A percentile compares a stretch with the other conserved stretches of the same genome.
These are phyloP conservation scores for Picochlorum sp. DNA, from an alignment of 139 green algal species.

Conservation along the genomic window DNA sequence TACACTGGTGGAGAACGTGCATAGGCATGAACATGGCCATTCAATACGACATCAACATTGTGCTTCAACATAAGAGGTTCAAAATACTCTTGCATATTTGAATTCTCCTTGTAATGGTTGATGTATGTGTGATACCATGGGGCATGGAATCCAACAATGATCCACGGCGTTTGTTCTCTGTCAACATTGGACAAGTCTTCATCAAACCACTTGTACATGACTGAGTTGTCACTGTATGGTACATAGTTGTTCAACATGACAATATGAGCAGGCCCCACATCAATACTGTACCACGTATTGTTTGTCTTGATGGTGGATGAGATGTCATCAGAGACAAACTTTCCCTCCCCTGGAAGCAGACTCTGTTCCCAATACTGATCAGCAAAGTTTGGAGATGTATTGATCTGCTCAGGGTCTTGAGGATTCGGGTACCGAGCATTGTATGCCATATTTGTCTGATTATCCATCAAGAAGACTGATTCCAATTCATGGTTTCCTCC, in stretches of 20 bases:
- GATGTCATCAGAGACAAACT: neutral
- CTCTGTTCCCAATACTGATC: neutral
- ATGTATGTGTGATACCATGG: constrained; percentile 41
- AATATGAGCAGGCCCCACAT: neutral
- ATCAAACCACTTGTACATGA: constrained; percentile 60
- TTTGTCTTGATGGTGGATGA: neutral
- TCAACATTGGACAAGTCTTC: constrained; percentile 56
- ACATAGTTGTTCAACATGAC: constrained; percentile 1
- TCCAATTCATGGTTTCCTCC: constrained; percentile 6
- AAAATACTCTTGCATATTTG: constrained; percentile 25
- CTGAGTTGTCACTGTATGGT: constrained; percentile 23
- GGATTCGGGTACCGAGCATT: neutral
- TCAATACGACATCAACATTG: constrained; percentile 62
- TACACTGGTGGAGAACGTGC: neutral
- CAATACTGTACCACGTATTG: neutral
- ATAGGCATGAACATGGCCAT: constrained; percentile 4
- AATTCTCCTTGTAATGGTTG: constrained; percentile 12
- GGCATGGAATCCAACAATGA: constrained; percentile 63
- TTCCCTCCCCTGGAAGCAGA: constrained; percentile 2
- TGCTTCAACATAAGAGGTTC: constrained; percentile 50
- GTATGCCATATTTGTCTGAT: neutral
- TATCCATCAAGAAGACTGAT: neutral
- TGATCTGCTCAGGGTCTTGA: constrained; percentile 1
- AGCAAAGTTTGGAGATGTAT: neutral
- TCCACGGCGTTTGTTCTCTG: constrained; percentile 55